Evolutionary conservation across 23 red algal species (phyloP), one percentile per base, ranked within the genome.

Genomic region (Chondrus crispus): DNA sequence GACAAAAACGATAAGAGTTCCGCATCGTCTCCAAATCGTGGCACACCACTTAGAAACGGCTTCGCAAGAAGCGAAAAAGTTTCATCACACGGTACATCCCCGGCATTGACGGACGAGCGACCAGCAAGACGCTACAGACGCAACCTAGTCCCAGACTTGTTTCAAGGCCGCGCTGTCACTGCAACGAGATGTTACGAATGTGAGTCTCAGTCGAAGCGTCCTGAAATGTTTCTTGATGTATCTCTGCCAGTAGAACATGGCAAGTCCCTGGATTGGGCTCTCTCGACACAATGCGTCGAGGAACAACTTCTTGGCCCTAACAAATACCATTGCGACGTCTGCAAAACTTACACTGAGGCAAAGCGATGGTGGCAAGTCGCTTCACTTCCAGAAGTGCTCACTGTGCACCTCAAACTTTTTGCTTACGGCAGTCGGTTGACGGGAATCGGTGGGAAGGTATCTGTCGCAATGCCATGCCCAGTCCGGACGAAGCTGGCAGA

Each of bases 381-480:
- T 20, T 45, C 63, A 18, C 45, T 95, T 5, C 93, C 93, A 35
- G 49, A 78, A 19, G 84, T 95, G 2, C 84, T 95, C 13, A 95
- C 93, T 30, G 76, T 95, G 19, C 93, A 95, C 63, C 85, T 95
- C 8, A 95, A 95, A 85, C 75, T 95, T 18, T 95, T 95, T 80
- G 78, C 81, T 11, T 95, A 88, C 77, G 93, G 71, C 38, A 64
- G 81, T 30, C 73, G 62, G 29, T 70, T 80, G 69, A 76, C 60
- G 43, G 78, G 89, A 26, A 55, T 46, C 2, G 82, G 91, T 53
- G 91, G 33, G 30, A 94, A 94, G 46, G 82, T 87, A 45, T 50
- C 91, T 19, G 91, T 94, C 10, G 91, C 82, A 14, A 94, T 94
- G 91, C 63, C 91, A 8, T 94, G 91, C 68, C 91, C 91, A n/a